Conservation (phyloP, 1,284 basidiomycete genomes). For the Rhodotorula sp. region DNA sequence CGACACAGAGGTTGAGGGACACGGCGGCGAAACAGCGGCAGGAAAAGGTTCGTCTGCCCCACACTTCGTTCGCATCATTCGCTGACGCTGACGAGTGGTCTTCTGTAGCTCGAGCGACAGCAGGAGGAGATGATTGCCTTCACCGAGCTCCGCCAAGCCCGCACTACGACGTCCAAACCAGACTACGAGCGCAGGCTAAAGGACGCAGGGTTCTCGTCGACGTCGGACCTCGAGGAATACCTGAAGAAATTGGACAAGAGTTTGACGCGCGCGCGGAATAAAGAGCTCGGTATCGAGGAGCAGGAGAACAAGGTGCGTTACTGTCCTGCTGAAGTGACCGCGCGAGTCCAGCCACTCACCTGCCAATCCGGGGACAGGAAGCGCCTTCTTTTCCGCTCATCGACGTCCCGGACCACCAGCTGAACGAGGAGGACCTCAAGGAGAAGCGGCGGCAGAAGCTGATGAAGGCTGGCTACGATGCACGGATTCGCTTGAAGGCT, state of each 20-base stretch:
- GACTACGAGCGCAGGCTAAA: slow-evolving; percentile 61
- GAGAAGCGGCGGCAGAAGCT: slow-evolving; percentile 93
- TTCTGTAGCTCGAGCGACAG: slow-evolving; percentile 54
- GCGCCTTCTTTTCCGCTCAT: slow-evolving; percentile 80
- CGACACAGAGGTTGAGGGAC: slow-evolving; percentile 84
- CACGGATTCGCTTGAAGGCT: slow-evolving; percentile 74
- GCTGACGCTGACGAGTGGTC: no score
- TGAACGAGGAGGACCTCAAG: slow-evolving; percentile 88
- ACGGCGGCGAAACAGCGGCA: slow-evolving; percentile 80
- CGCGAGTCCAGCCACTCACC: background rate
- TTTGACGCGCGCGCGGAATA: slow-evolving; percentile 67
- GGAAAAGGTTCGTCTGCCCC: slow-evolving; percentile 60
- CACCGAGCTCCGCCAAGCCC: slow-evolving; percentile 63
- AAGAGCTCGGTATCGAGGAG: slow-evolving; percentile 65
- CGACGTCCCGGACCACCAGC: slow-evolving; percentile 85
- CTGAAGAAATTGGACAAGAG: slow-evolving; percentile 73
- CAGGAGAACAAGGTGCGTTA: slow-evolving; percentile 49
- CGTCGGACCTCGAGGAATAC: slow-evolving; percentile 62
- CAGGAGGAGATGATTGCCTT: slow-evolving; percentile 80
- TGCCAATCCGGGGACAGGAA: slow-evolving; percentile 62
- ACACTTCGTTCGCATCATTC: no score
- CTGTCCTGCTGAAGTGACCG: no score
- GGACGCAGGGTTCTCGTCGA: slow-evolving; percentile 68
- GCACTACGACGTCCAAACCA: slow-evolving; percentile 64
- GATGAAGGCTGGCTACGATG: slow-evolving; percentile 92